Evolutionary conservation across 164 flowering plant species (phyloP).

Genomic region (grape (Vitis vinifera)): ASM3070453v1 NC_081817.1:28348501-28349000

Average conservation of each 20-base stretch:
- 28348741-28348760: constrained; percentile 47
- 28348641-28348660: no score
- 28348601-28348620: no score
- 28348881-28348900: constrained; percentile 52
- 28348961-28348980: constrained; percentile 52
- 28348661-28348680: no score
- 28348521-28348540: no score
- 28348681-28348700: neutral
- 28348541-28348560: no score
- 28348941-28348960: constrained; percentile 51
- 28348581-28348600: no score
- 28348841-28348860: constrained; percentile 37
- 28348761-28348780: constrained; percentile 52
- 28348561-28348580: no score
- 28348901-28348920: constrained; percentile 54
- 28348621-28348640: no score
- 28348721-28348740: constrained; percentile 32
- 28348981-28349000: constrained; percentile 57
- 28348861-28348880: constrained; percentile 49
- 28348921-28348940: constrained; percentile 49
- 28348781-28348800: constrained; percentile 54
- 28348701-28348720: constrained; percentile 17
- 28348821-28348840: constrained; percentile 53
- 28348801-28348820: constrained; percentile 51
- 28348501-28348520: no score